These are phyloP conservation scores for Gynostemma pentaphyllum DNA, from an alignment of 306 rosid genomes.

Conservation along the genomic window DNA sequence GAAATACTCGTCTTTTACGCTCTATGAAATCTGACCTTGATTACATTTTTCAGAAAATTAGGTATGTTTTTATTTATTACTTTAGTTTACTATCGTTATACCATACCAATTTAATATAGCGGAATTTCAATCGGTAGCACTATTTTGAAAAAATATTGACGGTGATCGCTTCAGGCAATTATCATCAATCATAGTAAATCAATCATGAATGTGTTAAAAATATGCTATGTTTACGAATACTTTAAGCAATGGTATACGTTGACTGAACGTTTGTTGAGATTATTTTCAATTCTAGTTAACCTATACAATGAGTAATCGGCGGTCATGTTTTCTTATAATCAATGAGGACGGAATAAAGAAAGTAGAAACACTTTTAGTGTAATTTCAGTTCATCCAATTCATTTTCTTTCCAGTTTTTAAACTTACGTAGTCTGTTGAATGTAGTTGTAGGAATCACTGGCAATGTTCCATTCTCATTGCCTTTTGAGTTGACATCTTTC, in stretches of 20 bases:
- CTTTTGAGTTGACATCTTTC: background rate
- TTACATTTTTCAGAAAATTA: constrained; percentile 73
- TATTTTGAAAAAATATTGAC: too few species aligned
- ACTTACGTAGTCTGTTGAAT: background rate
- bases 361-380: too few species aligned
- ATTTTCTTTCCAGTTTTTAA: background rate
- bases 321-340: background rate
- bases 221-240: too few species aligned
- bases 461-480: background rate
- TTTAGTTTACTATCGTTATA: background rate
- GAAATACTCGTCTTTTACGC: constrained; percentile 48
- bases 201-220: too few species aligned
- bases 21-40: constrained; percentile 87
- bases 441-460: too few species aligned
- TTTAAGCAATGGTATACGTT: too few species aligned
- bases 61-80: constrained; percentile 26
- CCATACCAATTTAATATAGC: background rate
- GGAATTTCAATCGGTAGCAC: too few species aligned
- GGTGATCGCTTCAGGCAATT: too few species aligned
- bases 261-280: too few species aligned
- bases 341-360: background rate
- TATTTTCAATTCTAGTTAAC: too few species aligned
- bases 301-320: background rate
- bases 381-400: background rate
- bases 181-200: too few species aligned